Base-by-base conservation (phyloP, 495 filamentous ascomycete genomes). In the Penicillium bialowiezense region DNA sequence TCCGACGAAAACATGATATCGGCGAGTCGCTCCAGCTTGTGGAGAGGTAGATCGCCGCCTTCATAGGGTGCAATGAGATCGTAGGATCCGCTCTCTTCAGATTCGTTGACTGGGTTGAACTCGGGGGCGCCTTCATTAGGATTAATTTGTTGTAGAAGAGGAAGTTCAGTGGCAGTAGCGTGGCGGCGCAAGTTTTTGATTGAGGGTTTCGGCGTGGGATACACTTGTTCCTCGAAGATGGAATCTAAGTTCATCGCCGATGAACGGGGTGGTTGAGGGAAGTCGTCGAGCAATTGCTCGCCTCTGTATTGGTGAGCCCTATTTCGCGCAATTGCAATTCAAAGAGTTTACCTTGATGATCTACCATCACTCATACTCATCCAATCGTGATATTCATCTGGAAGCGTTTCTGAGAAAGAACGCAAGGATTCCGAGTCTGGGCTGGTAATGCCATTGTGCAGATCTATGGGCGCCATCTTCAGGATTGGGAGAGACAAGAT, bases 1-100 rank as follows among this genome's bases (percentile, higher is more conserved):
- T 83, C 77, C 5, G 52, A 58, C 6, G 83, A 85, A 56, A 89
- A 88, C 50, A 91, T 71, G 21, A 79, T 65, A 24, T 86, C 80
- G 2, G 84, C 78, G 28, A 78, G 72, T 18, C 64, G 66, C 67
- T 89, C 86, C 1, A 91, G 65, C 14, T 65, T 62, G 35, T 71
- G 64, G 2, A 64, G 58, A 6, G 68, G 66, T 7, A 58, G 53
- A 20, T 65, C 62, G 9, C 44, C 34, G 17, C 54, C 55, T 10
- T 58, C 59, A 32, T 54, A 60, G 0, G 62, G 64, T 15, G 62
- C 64, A 21, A 68, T 56, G 7, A 65, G 51, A 40, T 68, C 64
- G 28, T 64, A 68, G 0, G 59, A 67, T n/a, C 50, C 57, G 23
- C 46, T 60, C 8, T 68, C 60, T 48, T 66, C 57, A 10, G 31